phyloP scores from a whole-genome alignment of 768 basidiomycete species.

The Podaxis pistillaris region DNA sequence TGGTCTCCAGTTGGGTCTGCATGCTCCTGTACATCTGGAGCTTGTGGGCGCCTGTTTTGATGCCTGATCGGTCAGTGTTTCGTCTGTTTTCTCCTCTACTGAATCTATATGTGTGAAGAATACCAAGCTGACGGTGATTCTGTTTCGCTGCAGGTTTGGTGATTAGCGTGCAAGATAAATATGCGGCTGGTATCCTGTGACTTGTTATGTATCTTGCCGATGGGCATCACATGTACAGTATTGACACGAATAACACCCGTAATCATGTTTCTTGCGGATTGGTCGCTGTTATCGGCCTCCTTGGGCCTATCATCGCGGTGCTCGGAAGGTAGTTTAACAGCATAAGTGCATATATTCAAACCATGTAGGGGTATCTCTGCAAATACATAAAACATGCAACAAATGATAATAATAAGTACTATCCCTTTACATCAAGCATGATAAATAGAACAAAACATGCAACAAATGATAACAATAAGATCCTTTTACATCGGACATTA shows the following conservation, averaged over 20 bases:
- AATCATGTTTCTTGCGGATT: neutral
- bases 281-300: neutral
- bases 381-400: too few species aligned
- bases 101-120: neutral
- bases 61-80: constrained; percentile 79
- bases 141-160: neutral
- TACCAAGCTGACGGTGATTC: neutral
- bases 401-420: too few species aligned
- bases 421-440: too few species aligned
- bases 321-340: too few species aligned
- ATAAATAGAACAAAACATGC: too few species aligned
- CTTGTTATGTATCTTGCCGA: neutral
- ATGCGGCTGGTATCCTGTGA: neutral
- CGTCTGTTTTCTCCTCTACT: too few species aligned
- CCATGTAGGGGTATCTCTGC: too few species aligned
- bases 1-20: constrained; percentile 95
- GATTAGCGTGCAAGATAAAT: neutral
- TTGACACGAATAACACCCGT: neutral
- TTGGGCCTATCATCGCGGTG: too few species aligned
- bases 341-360: too few species aligned
- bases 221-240: neutral
- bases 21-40: constrained; percentile 86
- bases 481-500: too few species aligned
- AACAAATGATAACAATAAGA: too few species aligned
- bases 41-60: constrained; percentile 80